Conservation (phyloP, 352 stramenopile species). For the Phytopythium aichiense region DNA sequence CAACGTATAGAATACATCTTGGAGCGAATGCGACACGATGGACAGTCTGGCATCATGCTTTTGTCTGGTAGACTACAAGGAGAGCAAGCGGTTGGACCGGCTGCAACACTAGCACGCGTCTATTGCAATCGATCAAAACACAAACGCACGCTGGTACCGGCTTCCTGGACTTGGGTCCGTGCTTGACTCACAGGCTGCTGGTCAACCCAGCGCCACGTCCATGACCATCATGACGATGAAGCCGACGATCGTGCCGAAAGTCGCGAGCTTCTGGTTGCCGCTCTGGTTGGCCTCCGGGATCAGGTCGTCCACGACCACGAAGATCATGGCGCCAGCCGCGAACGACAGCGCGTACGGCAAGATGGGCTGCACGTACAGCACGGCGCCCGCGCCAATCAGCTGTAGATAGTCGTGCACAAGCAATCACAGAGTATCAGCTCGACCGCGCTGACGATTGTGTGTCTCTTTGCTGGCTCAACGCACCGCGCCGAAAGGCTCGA, state of each 20-base stretch:
- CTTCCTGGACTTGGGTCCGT: neutral
- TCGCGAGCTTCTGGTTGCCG: conserved; percentile 86
- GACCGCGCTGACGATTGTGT: neutral
- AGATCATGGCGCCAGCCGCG: conserved; percentile 89
- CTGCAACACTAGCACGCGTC: neutral
- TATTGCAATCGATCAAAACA: neutral
- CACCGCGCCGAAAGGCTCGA: conserved; percentile 85
- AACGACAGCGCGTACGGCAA: conserved; percentile 90
- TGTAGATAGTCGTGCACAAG: conserved; percentile 15
- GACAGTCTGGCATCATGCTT: too few species aligned
- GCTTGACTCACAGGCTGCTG: neutral
- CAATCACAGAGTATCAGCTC: neutral
- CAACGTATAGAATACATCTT: neutral
- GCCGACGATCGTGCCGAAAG: conserved; percentile 79
- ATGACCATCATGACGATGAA: conserved; percentile 93
- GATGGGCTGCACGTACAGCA: conserved; percentile 85
- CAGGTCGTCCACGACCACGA: conserved; percentile 90
- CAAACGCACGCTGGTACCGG: neutral
- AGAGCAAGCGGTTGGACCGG: neutral
- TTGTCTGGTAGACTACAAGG: neutral
- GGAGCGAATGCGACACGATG: neutral
- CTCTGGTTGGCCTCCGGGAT: conserved; percentile 87
- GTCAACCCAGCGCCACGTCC: conserved; percentile 79
- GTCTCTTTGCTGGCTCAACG: conserved; percentile 11
- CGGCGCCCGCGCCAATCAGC: conserved; percentile 77